phyloP scores from a whole-genome alignment of 192 early-diverging fungal species.

The Rhizoclosmatium sp. region DNA sequence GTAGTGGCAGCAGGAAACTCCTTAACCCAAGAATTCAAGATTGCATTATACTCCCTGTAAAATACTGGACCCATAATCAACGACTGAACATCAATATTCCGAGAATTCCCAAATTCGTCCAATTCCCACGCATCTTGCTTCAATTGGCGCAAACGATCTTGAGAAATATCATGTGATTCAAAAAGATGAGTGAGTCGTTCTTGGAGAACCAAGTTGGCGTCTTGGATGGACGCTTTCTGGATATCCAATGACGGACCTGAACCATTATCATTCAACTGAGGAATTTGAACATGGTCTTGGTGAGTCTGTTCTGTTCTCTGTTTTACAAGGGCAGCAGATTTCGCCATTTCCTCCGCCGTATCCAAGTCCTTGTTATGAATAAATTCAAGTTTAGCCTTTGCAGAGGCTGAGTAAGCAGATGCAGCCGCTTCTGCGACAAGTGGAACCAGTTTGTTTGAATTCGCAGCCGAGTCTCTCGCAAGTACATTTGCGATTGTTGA shows the following conservation, averaged over 20 bases:
- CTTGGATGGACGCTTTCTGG: neutral
- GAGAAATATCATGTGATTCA: conserved; percentile 6
- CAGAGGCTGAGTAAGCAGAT: too few species aligned
- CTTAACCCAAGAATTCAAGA: neutral
- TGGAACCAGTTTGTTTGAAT: too few species aligned
- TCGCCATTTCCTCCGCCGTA: conserved; percentile 14
- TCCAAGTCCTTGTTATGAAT: neutral
- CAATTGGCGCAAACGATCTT: neutral
- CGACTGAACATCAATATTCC: conserved; percentile 3
- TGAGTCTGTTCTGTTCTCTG: neutral
- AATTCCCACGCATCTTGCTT: neutral
- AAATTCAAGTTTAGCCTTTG: too few species aligned
- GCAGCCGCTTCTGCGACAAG: too few species aligned
- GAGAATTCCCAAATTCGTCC: neutral
- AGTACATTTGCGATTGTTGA: too few species aligned
- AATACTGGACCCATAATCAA: conserved; percentile 19
- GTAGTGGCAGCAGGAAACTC: neutral
- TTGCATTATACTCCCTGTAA: neutral
- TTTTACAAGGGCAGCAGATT: neutral
- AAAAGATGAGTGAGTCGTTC: conserved; percentile 4
- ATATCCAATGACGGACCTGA: too few species aligned
- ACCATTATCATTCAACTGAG: neutral
- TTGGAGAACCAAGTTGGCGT: neutral
- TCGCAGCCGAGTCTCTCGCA: too few species aligned
- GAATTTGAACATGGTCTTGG: neutral